These are phyloP conservation scores for Monosiga brevicollis DNA, from an alignment of 78 protist genomes.

Conservation along the genomic window DNA sequence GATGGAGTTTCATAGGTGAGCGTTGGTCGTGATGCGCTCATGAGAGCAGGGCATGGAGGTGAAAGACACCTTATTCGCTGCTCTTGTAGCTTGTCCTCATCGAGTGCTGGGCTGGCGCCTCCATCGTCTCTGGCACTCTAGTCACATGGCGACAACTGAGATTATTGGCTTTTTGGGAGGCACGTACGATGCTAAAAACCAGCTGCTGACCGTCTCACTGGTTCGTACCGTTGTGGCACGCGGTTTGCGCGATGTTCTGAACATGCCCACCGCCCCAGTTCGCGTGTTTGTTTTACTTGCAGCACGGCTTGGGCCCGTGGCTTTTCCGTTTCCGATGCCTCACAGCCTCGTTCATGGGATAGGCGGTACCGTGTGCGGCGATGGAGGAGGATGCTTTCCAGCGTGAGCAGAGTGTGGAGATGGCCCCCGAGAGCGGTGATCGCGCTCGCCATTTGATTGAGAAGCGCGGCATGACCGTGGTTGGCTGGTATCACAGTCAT, in stretches of 20 bases:
- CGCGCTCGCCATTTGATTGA: conserved; percentile 24
- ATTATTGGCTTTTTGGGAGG: conserved; percentile 64
- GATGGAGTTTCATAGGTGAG: too few species aligned
- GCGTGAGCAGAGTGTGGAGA: conserved; percentile 20
- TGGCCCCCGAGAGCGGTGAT: conserved; percentile 42
- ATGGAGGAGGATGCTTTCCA: not conserved
- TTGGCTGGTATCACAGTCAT: conserved; percentile 79
- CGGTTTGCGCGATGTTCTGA: conserved; percentile 1
- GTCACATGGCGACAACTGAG: conserved; percentile 48
- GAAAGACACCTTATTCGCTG: too few species aligned
- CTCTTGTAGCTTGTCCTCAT: too few species aligned
- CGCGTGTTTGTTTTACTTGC: not conserved
- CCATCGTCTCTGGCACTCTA: too few species aligned
- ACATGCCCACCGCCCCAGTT: not conserved
- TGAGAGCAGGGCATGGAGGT: too few species aligned
- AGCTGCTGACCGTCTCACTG: conserved; percentile 4
- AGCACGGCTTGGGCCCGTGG: too few species aligned
- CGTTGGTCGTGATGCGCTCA: too few species aligned
- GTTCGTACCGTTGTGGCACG: not conserved
- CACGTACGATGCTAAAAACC: conserved; percentile 15
- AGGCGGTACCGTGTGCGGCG: not conserved
- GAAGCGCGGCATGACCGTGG: conserved; percentile 14
- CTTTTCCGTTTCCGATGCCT: too few species aligned
- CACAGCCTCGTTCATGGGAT: too few species aligned
- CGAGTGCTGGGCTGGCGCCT: too few species aligned